These are phyloP conservation scores for Cyphellophora attinorum DNA, from an alignment of 2,329 filamentous ascomycete species.

Conservation along the genomic window DNA sequence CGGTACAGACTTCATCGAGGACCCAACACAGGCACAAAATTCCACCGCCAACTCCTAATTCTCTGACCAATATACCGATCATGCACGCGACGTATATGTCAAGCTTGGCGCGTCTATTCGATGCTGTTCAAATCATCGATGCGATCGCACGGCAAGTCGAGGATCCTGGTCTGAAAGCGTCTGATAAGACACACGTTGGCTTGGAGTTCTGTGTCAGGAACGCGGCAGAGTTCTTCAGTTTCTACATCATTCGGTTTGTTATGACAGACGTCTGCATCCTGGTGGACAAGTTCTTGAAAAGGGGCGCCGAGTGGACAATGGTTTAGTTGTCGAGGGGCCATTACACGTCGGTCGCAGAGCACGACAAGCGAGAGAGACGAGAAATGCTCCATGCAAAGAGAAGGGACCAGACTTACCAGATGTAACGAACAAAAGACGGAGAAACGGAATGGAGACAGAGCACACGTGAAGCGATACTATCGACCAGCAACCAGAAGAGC, in stretches of 20 bases:
- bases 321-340: too few relatives aligned
- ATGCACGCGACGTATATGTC: constrained; percentile 78
- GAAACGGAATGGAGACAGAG: too few relatives aligned
- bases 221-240: constrained; percentile 94
- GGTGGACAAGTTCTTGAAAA: constrained; percentile 94
- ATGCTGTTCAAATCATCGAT: constrained; percentile 89
- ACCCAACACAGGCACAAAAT: constrained; percentile 49
- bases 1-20: constrained; percentile 51
- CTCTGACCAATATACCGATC: constrained; percentile 50
- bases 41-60: constrained; percentile 51
- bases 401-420: too few relatives aligned
- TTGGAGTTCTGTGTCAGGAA: constrained; percentile 88
- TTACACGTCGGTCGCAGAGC: too few relatives aligned
- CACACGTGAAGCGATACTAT: too few relatives aligned
- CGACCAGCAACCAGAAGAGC: too few relatives aligned
- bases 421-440: too few relatives aligned
- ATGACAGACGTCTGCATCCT: constrained; percentile 72
- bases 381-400: too few relatives aligned
- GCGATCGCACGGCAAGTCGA: constrained; percentile 87
- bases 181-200: constrained; percentile 88
- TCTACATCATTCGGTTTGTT: constrained; percentile 94
- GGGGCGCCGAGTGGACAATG: constrained; percentile 88
- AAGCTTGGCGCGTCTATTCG: constrained; percentile 79
- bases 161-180: constrained; percentile 83
- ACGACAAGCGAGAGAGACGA: too few relatives aligned